phyloP scores from a whole-genome alignment of 331 rosid genomes.

The Ulmus americana region DNA sequence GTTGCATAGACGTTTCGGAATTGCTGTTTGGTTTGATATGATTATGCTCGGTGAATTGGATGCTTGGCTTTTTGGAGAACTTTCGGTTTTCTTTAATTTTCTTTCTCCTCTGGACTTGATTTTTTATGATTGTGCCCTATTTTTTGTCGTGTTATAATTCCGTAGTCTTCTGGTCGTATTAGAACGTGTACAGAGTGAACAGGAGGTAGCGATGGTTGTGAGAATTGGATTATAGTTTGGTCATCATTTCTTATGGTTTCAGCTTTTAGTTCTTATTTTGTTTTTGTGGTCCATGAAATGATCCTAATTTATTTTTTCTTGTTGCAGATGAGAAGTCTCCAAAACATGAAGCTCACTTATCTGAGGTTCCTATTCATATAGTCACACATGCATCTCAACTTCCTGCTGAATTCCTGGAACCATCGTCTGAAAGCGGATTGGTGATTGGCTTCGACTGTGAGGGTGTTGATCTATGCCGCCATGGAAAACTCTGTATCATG shows the following conservation, averaged over 20 bases:
- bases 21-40: not conserved
- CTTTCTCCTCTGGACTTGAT: not conserved
- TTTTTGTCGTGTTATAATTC: no score
- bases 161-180: not conserved
- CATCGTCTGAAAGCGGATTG: conserved; percentile 45
- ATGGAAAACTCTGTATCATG: conserved; percentile 77
- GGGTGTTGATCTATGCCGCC: conserved; percentile 80
- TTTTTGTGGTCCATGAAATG: not conserved
- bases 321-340: conserved; percentile 43
- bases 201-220: not conserved
- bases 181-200: not conserved
- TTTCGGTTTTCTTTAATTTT: not conserved
- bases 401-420: conserved; percentile 65
- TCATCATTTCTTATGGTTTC: not conserved
- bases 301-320: not conserved
- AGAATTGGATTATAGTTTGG: not conserved
- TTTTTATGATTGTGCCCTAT: not conserved
- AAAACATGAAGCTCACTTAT: conserved; percentile 31
- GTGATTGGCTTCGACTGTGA: conserved; percentile 88
- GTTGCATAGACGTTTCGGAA: not conserved
- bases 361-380: conserved; percentile 49
- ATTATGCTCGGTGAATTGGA: not conserved
- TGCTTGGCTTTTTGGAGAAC: not conserved
- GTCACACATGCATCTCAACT: conserved; percentile 74
- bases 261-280: not conserved